A percentile compares a stretch with the other conserved stretches of the same genome.
phyloP scores from a whole-genome alignment of 2,329 filamentous ascomycete genomes.

The Alternaria sp. region DNA sequence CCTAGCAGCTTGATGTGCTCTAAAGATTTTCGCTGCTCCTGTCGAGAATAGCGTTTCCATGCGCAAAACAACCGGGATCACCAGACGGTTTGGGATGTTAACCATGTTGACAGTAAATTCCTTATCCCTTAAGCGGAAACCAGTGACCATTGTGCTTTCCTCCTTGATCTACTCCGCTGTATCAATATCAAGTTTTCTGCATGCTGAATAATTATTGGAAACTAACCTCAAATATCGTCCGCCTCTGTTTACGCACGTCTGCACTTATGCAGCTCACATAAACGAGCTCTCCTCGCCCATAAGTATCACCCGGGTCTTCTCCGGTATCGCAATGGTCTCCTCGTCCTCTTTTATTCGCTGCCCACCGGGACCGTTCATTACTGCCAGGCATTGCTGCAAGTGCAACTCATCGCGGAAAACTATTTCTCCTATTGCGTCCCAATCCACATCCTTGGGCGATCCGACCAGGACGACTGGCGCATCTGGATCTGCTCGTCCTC shows the following conservation, averaged over 20 bases:
- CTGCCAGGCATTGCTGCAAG: conserved; percentile 33
- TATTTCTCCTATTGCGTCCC: conserved; percentile 35
- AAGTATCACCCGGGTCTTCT: conserved; percentile 25
- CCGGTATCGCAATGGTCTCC: conserved; percentile 28
- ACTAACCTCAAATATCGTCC: not conserved
- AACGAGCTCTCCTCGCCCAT: conserved; percentile 19
- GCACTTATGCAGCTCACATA: not conserved
- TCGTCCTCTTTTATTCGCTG: conserved; percentile 34
- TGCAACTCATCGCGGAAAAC: conserved; percentile 36
- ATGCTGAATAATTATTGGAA: not conserved
- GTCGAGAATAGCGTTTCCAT: not conserved
- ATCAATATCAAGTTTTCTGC: not conserved
- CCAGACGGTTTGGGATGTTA: not conserved
- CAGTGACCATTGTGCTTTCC: conserved; percentile 24
- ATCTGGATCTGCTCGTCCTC: conserved; percentile 18
- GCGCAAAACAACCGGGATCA: not conserved
- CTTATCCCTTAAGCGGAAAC: conserved; percentile 9
- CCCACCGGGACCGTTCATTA: conserved; percentile 26
- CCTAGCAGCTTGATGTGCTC: not conserved
- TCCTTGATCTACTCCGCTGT: not conserved
- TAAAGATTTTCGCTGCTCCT: not conserved
- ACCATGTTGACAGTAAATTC: not conserved
- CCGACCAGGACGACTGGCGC: conserved; percentile 36
- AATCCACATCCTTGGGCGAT: conserved; percentile 25
- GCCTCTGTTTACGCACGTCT: not conserved